Evolutionary conservation across 1,139 yeast genomes (phyloP), one percentile per base, ranked within the genome.

Genomic region (Yamadazyma pseudoaaseri): DNA sequence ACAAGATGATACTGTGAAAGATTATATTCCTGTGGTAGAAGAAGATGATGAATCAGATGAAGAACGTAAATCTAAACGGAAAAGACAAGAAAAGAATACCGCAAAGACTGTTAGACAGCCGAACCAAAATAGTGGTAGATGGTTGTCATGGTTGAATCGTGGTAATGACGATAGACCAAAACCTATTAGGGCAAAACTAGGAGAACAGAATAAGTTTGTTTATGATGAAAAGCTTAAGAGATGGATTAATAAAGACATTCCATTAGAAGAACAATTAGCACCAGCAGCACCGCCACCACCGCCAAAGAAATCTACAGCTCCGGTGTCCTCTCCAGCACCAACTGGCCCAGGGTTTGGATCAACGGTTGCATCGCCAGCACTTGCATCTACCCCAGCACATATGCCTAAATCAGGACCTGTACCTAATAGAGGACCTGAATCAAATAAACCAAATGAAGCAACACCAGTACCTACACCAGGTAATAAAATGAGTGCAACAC

Each of bases 181-280:
- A 52, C 86, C 94, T 1, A 72, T 80, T 39, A 76, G 78, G 47
- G 97, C 97, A 21, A 89, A 92, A 49, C 64, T 92, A 42, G 98
- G 98, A 7, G 89, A 85, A 38, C 76, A 79, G 43, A 84, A 72
- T 51, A 68, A 76, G 24, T 83, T 92, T 50, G 77, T 77, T 48
- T 94, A 79, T 54, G 96, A 90, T 60, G 94, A 86, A 49, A 79
- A 83, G 41, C 73, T 86, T 51, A 82, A 84, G 53, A 73, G 96
- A 51, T 92, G 97, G 96, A 79, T 92, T 35, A 82, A 86, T 52
- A 79, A 77, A 40, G 78, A 79, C 40, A 76, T 73, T 12, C 79
- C 86, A 1, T 75, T 85, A 29, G 80, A 79, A 42, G 96, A 87
- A 31, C 86, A 82, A 45, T 70, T 79, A 39, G 66, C 63, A 39